Conservation (phyloP, 768 basidiomycete species). For the Naganishia friedmannii region DNA sequence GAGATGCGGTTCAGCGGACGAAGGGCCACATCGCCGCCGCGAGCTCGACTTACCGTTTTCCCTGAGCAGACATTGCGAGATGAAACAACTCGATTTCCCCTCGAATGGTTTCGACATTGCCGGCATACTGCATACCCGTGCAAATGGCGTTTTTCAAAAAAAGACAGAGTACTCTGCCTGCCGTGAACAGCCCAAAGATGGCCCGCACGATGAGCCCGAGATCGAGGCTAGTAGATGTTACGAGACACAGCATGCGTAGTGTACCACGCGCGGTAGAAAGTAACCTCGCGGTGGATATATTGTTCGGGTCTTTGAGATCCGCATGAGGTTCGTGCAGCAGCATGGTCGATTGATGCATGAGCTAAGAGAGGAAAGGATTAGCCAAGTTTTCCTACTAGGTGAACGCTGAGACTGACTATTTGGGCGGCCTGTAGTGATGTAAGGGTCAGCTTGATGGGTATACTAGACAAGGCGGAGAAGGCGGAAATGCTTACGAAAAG, state of each 20-base stretch:
- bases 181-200: constrained; percentile 24
- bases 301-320: constrained; percentile 15
- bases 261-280: constrained; percentile 25
- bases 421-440: constrained; percentile 11
- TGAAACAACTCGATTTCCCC: constrained; percentile 32
- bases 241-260: constrained; percentile 30
- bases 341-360: constrained; percentile 25
- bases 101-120: constrained; percentile 15
- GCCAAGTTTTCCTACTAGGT: background rate
- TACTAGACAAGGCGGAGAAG: background rate
- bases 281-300: constrained; percentile 27
- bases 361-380: constrained; percentile 14
- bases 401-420: constrained; percentile 17
- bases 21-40: background rate
- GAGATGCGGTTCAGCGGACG: background rate
- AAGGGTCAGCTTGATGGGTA: background rate
- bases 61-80: constrained; percentile 28
- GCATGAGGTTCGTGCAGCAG: constrained; percentile 31
- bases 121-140: constrained; percentile 26
- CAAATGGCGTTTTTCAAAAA: constrained; percentile 23
- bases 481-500: constrained; percentile 25
- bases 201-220: constrained; percentile 14
- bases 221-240: constrained; percentile 27
- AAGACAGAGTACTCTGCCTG: constrained; percentile 24
- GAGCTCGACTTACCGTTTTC: constrained; percentile 19